Percentiles rank a stretch among this genome's conserved stretches.
These are phyloP conservation scores for Cenchrus americanus DNA, from an alignment of 176 grass and related monocot species.

Conservation along the genomic window DNA sequence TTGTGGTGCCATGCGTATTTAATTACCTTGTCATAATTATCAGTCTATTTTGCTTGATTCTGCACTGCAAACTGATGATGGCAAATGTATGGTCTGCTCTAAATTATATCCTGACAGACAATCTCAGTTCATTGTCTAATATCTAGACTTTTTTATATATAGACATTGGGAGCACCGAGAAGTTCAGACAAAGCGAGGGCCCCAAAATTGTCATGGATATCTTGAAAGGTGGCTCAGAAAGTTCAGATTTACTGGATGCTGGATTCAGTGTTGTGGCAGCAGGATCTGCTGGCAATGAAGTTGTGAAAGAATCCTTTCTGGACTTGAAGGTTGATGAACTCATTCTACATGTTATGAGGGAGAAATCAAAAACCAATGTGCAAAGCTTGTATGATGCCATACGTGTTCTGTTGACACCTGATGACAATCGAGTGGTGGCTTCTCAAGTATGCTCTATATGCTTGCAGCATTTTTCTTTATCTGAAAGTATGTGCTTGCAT, in stretches of 20 bases:
- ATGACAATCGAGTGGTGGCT: constrained; percentile 85
- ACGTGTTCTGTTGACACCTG: constrained; percentile 75
- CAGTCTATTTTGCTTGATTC: neutral
- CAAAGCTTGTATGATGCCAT: constrained; percentile 79
- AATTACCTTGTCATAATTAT: neutral
- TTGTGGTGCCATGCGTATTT: neutral
- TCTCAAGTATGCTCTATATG: constrained; percentile 70
- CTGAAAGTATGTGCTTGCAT: neutral
- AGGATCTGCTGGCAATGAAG: constrained; percentile 81
- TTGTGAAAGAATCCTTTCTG: constrained; percentile 94
- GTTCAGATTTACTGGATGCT: constrained; percentile 64
- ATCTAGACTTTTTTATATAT: constrained; percentile 37
- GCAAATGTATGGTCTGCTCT: neutral
- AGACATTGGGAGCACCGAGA: constrained; percentile 78
- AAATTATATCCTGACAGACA: neutral
- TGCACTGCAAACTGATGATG: neutral
- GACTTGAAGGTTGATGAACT: constrained; percentile 73
- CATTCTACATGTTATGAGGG: constrained; percentile 71
- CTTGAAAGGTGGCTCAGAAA: constrained; percentile 51
- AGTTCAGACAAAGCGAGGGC: constrained; percentile 71
- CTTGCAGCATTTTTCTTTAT: neutral
- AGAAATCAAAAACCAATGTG: constrained; percentile 52
- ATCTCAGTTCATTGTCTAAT: constrained; percentile 15
- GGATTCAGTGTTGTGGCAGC: constrained; percentile 70
- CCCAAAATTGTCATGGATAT: constrained; percentile 72